Conservation (phyloP, 2,329 filamentous ascomycete species). For the Ceratocystis papillata region DNA sequence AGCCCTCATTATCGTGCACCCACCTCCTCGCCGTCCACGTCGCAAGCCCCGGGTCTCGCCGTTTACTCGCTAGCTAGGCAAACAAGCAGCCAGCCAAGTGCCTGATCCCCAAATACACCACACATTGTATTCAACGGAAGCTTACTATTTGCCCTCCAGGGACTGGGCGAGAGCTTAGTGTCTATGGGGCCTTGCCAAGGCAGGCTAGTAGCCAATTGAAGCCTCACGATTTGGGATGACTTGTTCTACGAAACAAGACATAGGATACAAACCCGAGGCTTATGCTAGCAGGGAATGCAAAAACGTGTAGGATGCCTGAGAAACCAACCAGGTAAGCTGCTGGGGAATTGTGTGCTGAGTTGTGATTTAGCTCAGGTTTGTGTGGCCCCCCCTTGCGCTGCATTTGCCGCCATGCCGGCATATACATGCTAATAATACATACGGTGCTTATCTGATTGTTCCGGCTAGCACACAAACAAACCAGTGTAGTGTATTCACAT, state of each 20-base stretch:
- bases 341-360: too few relatives aligned
- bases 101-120: not conserved
- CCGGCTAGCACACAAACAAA: too few relatives aligned
- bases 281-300: too few relatives aligned
- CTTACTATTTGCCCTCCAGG: too few relatives aligned
- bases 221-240: too few relatives aligned
- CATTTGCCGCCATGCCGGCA: not conserved
- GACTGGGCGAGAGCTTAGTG: too few relatives aligned
- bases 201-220: too few relatives aligned
- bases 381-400: not conserved
- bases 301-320: too few relatives aligned
- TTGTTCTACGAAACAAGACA: too few relatives aligned
- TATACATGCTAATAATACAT: not conserved
- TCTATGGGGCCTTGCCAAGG: too few relatives aligned
- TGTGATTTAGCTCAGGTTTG: not conserved
- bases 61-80: not conserved
- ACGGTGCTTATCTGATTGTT: not conserved
- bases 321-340: too few relatives aligned
- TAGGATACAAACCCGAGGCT: too few relatives aligned
- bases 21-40: not conserved
- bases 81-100: not conserved
- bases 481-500: not conserved
- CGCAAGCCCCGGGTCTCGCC: conserved; percentile 7
- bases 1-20: not conserved
- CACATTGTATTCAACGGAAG: not conserved